Evolutionary conservation across 352 stramenopile genomes (phyloP).

Genomic region (Phytophthora aleatoria): DNA sequence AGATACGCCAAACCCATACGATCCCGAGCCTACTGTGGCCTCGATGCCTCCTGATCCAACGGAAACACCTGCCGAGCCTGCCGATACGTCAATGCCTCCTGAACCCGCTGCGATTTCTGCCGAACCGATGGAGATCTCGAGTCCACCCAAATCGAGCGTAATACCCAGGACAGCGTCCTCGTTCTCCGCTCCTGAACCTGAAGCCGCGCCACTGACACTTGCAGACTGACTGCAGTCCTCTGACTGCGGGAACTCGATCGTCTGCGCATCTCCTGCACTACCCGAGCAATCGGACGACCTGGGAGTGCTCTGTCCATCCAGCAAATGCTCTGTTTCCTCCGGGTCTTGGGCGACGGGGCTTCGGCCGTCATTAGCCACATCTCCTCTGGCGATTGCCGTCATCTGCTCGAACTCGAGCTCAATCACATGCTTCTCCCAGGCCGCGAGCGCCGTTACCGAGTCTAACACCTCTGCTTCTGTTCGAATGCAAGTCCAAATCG

Average conservation of each 20-base stretch:
- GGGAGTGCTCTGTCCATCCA: conserved; percentile 4
- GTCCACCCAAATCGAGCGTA: conserved; percentile 9
- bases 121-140: conserved; percentile 23
- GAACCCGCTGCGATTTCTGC: conserved; percentile 8
- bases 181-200: conserved; percentile 17
- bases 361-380: conserved; percentile 18
- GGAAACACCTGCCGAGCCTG: conserved; percentile 8
- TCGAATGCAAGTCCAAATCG: conserved; percentile 9
- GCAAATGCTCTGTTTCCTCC: conserved; percentile 6
- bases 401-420: conserved; percentile 30
- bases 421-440: conserved; percentile 23
- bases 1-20: conserved; percentile 10
- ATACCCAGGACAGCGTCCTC: conserved; percentile 17
- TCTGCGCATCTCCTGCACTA: conserved; percentile 18
- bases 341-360: conserved; percentile 2
- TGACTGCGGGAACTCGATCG: conserved; percentile 21
- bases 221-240: conserved; percentile 21
- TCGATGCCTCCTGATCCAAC: conserved; percentile 16
- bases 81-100: conserved; percentile 4
- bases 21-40: conserved; percentile 21
- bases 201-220: conserved; percentile 17
- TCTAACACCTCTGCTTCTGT: conserved; percentile 26
- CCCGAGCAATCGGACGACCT: conserved; percentile 16
- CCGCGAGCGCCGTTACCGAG: conserved; percentile 20
- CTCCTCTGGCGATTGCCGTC: conserved; percentile 24